Evolutionary conservation across 345 rosid species (phyloP).

Genomic region (Atalantia buxifolia): DNA sequence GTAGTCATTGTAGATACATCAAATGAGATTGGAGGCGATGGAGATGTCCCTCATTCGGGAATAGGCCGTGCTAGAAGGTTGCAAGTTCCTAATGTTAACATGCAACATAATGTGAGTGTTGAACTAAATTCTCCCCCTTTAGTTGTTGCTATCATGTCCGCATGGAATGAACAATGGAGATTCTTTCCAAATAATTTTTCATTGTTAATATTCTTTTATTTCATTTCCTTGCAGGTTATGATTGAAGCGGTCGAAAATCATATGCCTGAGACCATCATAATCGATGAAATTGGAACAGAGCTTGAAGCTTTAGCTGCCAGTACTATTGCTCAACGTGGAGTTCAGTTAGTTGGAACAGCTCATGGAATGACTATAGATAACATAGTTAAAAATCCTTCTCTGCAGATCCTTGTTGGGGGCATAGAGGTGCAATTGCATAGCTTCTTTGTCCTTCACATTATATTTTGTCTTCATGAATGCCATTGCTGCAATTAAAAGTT

Average conservation of each 20-base stretch:
- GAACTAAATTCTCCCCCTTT: not conserved
- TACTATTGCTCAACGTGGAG: slow-evolving; percentile 97
- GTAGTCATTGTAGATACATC: slow-evolving; percentile 89
- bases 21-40: slow-evolving; percentile 95
- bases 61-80: slow-evolving; percentile 94
- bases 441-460: slow-evolving; percentile 7
- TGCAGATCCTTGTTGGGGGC: slow-evolving; percentile 89
- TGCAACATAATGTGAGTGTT: slow-evolving; percentile 80
- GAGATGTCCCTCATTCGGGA: slow-evolving; percentile 92
- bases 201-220: not conserved
- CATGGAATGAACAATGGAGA: not conserved
- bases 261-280: slow-evolving; percentile 91
- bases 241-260: slow-evolving; percentile 99
- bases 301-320: slow-evolving; percentile 97
- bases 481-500: not conserved
- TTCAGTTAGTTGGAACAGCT: slow-evolving; percentile 94
- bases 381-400: slow-evolving; percentile 87
- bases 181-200: not conserved
- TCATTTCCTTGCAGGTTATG: slow-evolving; percentile 61
- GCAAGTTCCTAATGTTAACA: slow-evolving; percentile 94
- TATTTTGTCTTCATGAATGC: not conserved
- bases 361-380: slow-evolving; percentile 94
- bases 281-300: slow-evolving; percentile 96
- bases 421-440: slow-evolving; percentile 55
- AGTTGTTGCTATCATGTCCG: not conserved